Evolutionary conservation across 2,329 filamentous ascomycete genomes (phyloP).

Genomic region (Phaeosphaeria sp.): DNA sequence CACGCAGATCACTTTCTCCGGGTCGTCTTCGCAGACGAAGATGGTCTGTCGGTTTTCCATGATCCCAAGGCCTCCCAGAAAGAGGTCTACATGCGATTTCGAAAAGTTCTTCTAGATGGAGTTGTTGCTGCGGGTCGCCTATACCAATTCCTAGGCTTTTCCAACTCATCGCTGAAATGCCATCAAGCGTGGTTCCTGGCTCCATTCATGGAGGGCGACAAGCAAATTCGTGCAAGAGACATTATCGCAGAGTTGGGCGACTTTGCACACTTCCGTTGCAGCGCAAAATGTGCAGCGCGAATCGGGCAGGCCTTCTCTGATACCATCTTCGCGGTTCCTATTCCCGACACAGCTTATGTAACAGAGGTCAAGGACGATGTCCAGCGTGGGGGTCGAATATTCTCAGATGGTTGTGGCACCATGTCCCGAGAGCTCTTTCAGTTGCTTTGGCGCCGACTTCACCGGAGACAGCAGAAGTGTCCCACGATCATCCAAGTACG

Average conservation of each 20-base stretch:
- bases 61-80: conserved; percentile 52
- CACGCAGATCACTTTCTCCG: conserved; percentile 52
- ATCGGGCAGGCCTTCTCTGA: conserved; percentile 79
- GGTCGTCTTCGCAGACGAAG: conserved; percentile 77
- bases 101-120: conserved; percentile 62
- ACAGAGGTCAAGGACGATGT: conserved; percentile 59
- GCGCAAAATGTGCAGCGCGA: conserved; percentile 65
- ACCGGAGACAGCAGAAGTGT: conserved; percentile 46
- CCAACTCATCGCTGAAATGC: conserved; percentile 38
- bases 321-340: conserved; percentile 70
- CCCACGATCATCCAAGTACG: conserved; percentile 70
- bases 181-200: conserved; percentile 46
- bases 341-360: conserved; percentile 56
- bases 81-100: conserved; percentile 59
- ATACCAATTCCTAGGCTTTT: conserved; percentile 44
- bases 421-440: conserved; percentile 68
- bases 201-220: conserved; percentile 27
- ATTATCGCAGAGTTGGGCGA: conserved; percentile 51
- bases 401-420: conserved; percentile 82
- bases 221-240: conserved; percentile 63
- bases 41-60: conserved; percentile 68
- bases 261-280: conserved; percentile 58
- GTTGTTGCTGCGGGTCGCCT: conserved; percentile 53
- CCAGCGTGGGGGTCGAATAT: conserved; percentile 64
- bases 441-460: conserved; percentile 65